A percentile compares a stretch with the other conserved stretches of the same genome.
Conservation (phyloP, 2,329 filamentous ascomycete species). For the Aciculosporium take region DNA sequence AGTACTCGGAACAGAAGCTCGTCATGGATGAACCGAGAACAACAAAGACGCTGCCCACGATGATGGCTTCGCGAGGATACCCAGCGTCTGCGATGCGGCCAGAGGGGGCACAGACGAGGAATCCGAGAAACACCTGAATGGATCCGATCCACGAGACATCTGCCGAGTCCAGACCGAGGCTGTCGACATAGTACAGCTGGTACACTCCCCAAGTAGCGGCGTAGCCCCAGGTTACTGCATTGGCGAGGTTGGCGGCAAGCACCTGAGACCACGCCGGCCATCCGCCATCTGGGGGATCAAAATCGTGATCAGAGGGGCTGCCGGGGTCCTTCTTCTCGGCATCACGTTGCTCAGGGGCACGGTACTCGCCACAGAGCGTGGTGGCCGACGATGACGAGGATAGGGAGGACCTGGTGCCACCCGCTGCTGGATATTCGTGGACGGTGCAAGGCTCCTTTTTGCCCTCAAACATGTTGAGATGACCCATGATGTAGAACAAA, state of each 20-base stretch:
- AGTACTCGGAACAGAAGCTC: constrained; percentile 30
- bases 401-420: not conserved
- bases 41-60: constrained; percentile 25
- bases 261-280: constrained; percentile 36
- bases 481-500: not conserved
- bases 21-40: constrained; percentile 35
- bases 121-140: constrained; percentile 35
- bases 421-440: not conserved
- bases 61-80: constrained; percentile 27
- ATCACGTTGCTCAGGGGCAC: not conserved
- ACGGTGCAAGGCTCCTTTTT: not conserved
- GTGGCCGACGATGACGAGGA: not conserved
- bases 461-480: no score
- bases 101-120: constrained; percentile 31
- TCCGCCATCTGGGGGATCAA: constrained; percentile 28
- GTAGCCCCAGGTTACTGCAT: constrained; percentile 36
- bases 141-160: constrained; percentile 33
- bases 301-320: not conserved
- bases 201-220: constrained; percentile 38
- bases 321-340: not conserved
- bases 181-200: constrained; percentile 32
- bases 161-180: constrained; percentile 19
- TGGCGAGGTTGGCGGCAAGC: constrained; percentile 31
- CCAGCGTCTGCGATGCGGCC: constrained; percentile 37
- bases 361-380: not conserved